Evolutionary conservation across 1,139 yeast genomes (phyloP).

Genomic region (Geotrichum reessii): DNA sequence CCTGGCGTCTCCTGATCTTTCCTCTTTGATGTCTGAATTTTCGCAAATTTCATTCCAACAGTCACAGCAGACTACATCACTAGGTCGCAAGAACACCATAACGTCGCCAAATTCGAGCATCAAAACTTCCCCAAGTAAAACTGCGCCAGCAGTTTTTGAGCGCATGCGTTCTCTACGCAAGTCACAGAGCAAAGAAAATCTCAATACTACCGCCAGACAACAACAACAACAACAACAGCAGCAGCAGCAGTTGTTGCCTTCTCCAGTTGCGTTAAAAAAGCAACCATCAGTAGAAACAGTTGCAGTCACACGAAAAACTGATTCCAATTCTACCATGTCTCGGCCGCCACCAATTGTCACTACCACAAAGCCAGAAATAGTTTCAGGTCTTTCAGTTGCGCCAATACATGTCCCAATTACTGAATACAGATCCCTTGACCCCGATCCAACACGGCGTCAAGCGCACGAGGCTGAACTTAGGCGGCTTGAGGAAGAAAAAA

Average conservation of each 20-base stretch:
- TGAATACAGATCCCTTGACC: slow-evolving; percentile 10
- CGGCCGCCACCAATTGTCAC: neutral
- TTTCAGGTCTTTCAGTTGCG: neutral
- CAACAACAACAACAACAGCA: neutral
- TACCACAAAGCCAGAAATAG: neutral
- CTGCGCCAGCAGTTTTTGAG: slow-evolving; percentile 18
- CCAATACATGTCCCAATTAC: neutral
- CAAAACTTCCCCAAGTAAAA: slow-evolving; percentile 13
- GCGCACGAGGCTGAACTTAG: slow-evolving; percentile 2
- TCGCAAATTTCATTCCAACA: slow-evolving; percentile 2
- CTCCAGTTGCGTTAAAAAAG: neutral
- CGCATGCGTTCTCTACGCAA: slow-evolving; percentile 18
- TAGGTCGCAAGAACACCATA: slow-evolving; percentile 19
- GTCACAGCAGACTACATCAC: neutral
- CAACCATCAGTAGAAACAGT: neutral
- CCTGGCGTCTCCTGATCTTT: slow-evolving; percentile 15
- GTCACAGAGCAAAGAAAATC: slow-evolving; percentile 2
- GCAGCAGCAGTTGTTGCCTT: neutral
- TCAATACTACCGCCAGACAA: neutral
- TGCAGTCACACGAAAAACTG: neutral
- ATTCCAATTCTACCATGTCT: neutral
- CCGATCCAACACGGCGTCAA: slow-evolving; percentile 1
- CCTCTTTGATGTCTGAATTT: slow-evolving; percentile 17
- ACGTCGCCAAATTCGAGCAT: slow-evolving; percentile 15
- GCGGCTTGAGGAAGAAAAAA: too few species aligned